phyloP scores from a whole-genome alignment of 495 filamentous ascomycete species.

The Rhypophila decipiens region DNA sequence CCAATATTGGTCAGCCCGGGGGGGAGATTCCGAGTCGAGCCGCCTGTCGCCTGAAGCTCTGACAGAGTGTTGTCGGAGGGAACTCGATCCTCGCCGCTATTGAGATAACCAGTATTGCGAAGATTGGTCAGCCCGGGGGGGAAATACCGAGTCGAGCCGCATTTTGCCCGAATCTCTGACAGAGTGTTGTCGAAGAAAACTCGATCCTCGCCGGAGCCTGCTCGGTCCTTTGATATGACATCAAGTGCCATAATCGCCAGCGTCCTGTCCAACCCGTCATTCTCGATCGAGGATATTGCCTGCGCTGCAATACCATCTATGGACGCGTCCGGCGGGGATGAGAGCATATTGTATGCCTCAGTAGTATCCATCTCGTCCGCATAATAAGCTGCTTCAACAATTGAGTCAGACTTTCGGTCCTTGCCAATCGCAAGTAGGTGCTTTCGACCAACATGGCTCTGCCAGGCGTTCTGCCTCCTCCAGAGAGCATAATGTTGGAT shows the following conservation, averaged over 20 bases:
- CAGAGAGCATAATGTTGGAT: slow-evolving; percentile 16
- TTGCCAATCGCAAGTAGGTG: slow-evolving; percentile 17
- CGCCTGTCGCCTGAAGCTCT: no score
- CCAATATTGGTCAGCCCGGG: slow-evolving; percentile 88
- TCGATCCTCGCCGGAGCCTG: slow-evolving; percentile 8
- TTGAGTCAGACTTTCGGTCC: slow-evolving; percentile 11
- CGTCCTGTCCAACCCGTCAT: not conserved
- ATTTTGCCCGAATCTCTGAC: slow-evolving; percentile 4
- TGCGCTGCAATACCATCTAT: slow-evolving; percentile 14
- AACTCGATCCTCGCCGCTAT: not conserved
- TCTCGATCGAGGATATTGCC: not conserved
- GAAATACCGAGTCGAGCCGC: no score
- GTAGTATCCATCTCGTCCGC: slow-evolving; percentile 6
- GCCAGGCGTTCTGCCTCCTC: slow-evolving; percentile 15
- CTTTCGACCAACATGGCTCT: slow-evolving; percentile 14
- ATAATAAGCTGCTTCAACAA: slow-evolving; percentile 10
- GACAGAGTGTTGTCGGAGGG: slow-evolving; percentile 5
- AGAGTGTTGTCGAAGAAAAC: slow-evolving; percentile 10
- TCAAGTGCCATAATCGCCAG: slow-evolving; percentile 18
- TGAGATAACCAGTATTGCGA: not conserved
- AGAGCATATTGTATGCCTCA: slow-evolving; percentile 17
- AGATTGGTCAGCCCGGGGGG: not conserved
- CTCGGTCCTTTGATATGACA: not conserved
- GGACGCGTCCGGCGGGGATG: slow-evolving; percentile 6
- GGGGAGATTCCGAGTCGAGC: slow-evolving; percentile 61